Conservation (phyloP, 306 rosid genomes). For the Ceratonia siliqua region DNA sequence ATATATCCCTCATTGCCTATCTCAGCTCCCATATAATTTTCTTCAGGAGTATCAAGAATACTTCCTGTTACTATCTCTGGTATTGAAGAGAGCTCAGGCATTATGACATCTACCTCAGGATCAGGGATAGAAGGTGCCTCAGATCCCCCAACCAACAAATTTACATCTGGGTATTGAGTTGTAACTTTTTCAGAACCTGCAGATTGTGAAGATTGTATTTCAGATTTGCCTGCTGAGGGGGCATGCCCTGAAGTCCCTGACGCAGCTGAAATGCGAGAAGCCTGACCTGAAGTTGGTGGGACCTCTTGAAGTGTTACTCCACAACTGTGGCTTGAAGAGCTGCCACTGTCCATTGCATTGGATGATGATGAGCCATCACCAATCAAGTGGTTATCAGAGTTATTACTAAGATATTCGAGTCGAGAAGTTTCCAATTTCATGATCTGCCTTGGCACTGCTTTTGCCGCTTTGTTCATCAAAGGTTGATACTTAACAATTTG, state of each 20-base stretch:
- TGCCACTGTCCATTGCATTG: constrained; percentile 53
- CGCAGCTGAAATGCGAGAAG: constrained; percentile 34
- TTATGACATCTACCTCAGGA: constrained; percentile 48
- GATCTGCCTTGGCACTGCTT: constrained; percentile 68
- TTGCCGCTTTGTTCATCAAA: constrained; percentile 66
- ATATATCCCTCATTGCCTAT: constrained; percentile 45
- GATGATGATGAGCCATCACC: constrained; percentile 55
- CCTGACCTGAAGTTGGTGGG: constrained; percentile 48
- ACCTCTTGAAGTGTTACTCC: constrained; percentile 86
- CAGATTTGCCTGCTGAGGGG: constrained; percentile 42
- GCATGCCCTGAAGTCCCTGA: constrained; percentile 34
- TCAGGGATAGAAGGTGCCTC: constrained; percentile 44
- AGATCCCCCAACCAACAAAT: constrained; percentile 45
- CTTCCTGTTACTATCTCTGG: constrained; percentile 50
- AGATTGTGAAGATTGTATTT: constrained; percentile 46
- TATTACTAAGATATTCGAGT: constrained; percentile 48
- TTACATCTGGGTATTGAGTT: constrained; percentile 44
- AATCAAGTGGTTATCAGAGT: constrained; percentile 51
- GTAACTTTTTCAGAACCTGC: constrained; percentile 44
- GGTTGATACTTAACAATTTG: constrained; percentile 88
- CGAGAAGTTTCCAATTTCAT: constrained; percentile 56
- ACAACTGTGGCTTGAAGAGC: constrained; percentile 51
- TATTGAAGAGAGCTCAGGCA: constrained; percentile 54
- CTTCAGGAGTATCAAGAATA: constrained; percentile 45
- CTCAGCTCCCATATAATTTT: constrained; percentile 44